phyloP scores from a whole-genome alignment of 2,329 filamentous ascomycete genomes.

The Ceratocystis cacaofunesta region DNA sequence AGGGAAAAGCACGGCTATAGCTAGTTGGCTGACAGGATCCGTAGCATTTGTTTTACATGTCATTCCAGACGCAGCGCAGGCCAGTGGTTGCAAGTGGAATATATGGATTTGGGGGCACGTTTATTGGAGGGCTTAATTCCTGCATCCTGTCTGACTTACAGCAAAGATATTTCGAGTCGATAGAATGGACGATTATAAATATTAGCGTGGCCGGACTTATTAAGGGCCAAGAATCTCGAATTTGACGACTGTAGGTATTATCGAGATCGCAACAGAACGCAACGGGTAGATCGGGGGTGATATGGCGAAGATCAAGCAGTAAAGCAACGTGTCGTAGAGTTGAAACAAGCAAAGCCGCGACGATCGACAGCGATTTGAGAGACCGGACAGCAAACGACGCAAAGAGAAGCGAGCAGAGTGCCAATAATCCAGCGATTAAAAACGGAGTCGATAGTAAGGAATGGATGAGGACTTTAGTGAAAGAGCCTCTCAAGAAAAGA shows the following conservation, averaged over 20 bases:
- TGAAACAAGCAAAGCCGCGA: not conserved
- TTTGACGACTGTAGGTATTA: not conserved
- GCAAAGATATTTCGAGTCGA: not conserved
- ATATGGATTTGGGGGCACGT: not conserved
- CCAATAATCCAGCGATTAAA: not conserved
- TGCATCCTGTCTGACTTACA: not conserved
- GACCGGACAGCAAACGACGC: not conserved
- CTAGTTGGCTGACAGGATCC: not conserved
- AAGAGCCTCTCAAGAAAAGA: not conserved
- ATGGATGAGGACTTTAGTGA: not conserved
- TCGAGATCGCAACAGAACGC: not conserved
- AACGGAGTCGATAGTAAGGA: not conserved
- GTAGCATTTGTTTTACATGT: not conserved
- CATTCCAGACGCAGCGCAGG: not conserved
- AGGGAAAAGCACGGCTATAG: not conserved
- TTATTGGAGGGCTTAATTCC: not conserved
- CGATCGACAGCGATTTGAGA: not conserved
- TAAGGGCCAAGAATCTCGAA: not conserved
- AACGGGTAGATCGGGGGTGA: not conserved
- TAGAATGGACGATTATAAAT: not conserved
- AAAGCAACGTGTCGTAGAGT: not conserved
- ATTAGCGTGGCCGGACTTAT: not conserved
- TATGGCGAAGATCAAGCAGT: not conserved
- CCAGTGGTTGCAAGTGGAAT: not conserved
- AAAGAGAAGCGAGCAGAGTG: not conserved